Evolutionary conservation across 805 yeast genomes (phyloP).

Genomic region (Candida palmyrensis): DNA sequence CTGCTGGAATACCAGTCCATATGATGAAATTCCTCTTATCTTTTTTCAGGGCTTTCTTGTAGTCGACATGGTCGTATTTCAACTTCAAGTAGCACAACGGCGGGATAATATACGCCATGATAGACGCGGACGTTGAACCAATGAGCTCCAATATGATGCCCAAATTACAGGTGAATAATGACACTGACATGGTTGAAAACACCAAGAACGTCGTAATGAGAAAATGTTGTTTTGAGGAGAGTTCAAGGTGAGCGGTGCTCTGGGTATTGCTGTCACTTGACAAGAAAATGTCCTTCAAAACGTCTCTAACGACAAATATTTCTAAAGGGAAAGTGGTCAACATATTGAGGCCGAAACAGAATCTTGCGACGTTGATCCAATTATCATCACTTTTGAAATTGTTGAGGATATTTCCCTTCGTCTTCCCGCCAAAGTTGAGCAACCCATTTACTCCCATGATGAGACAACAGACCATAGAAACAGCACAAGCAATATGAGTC

Average conservation of each 20-base stretch:
- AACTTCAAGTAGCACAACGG: constrained; percentile 76
- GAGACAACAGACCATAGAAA: constrained; percentile 76
- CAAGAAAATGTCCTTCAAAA: constrained; percentile 56
- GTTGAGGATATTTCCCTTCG: constrained; percentile 84
- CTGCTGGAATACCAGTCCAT: constrained; percentile 50
- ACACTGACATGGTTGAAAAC: constrained; percentile 63
- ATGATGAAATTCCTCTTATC: constrained; percentile 25
- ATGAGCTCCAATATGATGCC: constrained; percentile 87
- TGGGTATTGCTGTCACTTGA: constrained; percentile 9
- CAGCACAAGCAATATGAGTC: constrained; percentile 78
- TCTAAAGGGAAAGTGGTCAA: constrained; percentile 88
- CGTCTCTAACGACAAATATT: constrained; percentile 85
- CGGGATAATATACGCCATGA: constrained; percentile 89
- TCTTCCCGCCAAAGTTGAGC: constrained; percentile 64
- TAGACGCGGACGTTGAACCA: constrained; percentile 90
- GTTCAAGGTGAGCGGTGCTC: constrained; percentile 30
- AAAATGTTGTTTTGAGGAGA: constrained; percentile 49
- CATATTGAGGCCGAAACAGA: constrained; percentile 91
- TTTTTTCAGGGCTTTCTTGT: constrained; percentile 11
- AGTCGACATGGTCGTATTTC: constrained; percentile 40
- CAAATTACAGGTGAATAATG: constrained; percentile 78
- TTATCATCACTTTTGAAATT: constrained; percentile 75
- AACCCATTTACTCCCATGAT: constrained; percentile 78
- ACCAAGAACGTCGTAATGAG: constrained; percentile 62
- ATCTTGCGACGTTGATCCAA: constrained; percentile 78